Evolutionary conservation across 1,139 yeast species (phyloP).

Genomic region (Pichia sorboxylosa): DNA sequence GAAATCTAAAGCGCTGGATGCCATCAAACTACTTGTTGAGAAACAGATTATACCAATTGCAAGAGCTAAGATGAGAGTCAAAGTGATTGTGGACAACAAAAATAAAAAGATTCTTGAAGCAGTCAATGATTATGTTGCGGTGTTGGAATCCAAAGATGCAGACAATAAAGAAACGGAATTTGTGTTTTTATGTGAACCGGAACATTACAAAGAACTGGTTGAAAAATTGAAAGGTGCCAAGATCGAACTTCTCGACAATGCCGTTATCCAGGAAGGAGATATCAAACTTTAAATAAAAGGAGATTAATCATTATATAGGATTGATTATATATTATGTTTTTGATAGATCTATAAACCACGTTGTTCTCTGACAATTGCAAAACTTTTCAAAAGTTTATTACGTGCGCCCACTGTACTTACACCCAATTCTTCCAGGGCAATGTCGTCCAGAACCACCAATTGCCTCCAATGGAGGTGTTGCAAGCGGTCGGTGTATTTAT

Average conservation of each 20-base stretch:
- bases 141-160: conserved; percentile 15
- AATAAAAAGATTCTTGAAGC: conserved; percentile 21
- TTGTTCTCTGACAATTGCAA: conserved; percentile 57
- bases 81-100: conserved; percentile 37
- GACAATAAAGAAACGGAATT: conserved; percentile 41
- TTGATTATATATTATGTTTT: too few relatives aligned
- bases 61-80: conserved; percentile 86
- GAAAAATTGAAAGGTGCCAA: conserved; percentile 55
- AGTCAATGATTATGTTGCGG: conserved; percentile 16
- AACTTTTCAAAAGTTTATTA: conserved; percentile 82
- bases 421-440: conserved; percentile 62
- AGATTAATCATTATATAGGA: too few relatives aligned
- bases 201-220: conserved; percentile 59
- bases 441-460: conserved; percentile 60
- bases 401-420: conserved; percentile 93
- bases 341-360: not conserved
- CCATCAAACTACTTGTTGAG: conserved; percentile 65
- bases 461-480: conserved; percentile 71
- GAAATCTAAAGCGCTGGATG: conserved; percentile 84
- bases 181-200: conserved; percentile 81
- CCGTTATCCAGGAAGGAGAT: conserved; percentile 60
- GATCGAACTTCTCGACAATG: conserved; percentile 83
- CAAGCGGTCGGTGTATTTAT: conserved; percentile 82
- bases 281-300: not conserved
- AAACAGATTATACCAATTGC: conserved; percentile 85